Conservation (phyloP, 805 yeast species). For the Yarrowia alimentaria region DNA sequence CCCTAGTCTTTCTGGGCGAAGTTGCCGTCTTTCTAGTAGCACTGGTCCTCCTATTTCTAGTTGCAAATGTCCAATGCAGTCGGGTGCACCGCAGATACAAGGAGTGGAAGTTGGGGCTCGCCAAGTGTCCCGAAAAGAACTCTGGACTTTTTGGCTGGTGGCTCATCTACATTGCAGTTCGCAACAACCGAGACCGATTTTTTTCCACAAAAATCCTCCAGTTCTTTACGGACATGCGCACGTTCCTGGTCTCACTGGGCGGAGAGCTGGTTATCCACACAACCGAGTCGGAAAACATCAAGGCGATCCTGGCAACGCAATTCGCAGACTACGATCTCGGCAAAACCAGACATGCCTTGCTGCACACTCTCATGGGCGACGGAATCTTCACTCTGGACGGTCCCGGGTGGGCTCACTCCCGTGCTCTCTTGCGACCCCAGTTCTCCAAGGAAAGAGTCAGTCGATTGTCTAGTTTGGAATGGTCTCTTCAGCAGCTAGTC, state of each 20-base stretch:
- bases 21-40: neutral
- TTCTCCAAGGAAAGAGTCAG: conserved; percentile 39
- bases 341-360: conserved; percentile 31
- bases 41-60: neutral
- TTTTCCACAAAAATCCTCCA: neutral
- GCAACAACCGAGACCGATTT: neutral
- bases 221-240: neutral
- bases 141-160: conserved; percentile 16
- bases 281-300: conserved; percentile 40
- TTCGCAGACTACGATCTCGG: conserved; percentile 39
- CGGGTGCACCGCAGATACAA: conserved; percentile 3
- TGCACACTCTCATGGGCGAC: conserved; percentile 38
- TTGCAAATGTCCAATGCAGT: neutral
- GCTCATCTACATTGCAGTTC: conserved; percentile 2
- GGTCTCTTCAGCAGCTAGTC: conserved; percentile 33
- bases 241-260: conserved; percentile 9
- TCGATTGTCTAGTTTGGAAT: conserved; percentile 34
- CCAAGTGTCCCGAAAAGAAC: neutral
- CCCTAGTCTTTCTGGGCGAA: neutral
- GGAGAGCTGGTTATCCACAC: conserved; percentile 31
- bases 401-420: conserved; percentile 41
- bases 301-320: conserved; percentile 38
- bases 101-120: neutral
- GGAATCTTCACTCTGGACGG: conserved; percentile 43
- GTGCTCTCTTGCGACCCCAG: conserved; percentile 42